Base-by-base conservation (phyloP, 73 alveolate genomes). In the Paramecium pentaurelia region DNA sequence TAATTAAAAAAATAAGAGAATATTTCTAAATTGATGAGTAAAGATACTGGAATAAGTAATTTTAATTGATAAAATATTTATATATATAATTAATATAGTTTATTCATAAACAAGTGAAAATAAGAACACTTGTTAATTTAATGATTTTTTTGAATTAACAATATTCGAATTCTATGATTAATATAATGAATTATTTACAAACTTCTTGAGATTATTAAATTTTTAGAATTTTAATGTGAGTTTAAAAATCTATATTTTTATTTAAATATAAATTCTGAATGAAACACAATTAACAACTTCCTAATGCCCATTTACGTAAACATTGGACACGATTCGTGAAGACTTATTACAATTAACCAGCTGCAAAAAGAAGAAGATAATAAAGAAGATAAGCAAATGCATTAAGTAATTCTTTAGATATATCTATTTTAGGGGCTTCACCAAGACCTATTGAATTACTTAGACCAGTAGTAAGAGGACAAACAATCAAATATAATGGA, bases 321-420 rank as follows among this genome's bases (percentile, higher is more conserved):
- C 98, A 97, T 94, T 97, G 99, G 99, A 87, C 88, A 89, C 92
- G 96, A 80, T 95, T 94, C 94, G 99, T 97, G 40, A 97, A 97
- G 95, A 95, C 99, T 68, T 97, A 96, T 97, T 97, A 93, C 98
- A 94, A 97, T 92, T 97, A 97, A 93, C 98, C 99, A 86, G 99
- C 99, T 71, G 91, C 97, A 47, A 97, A 97, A 95, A 86, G 93
- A 88, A 89, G 98, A 85, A 94, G 99, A 96, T 73, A 88, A 42
- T 90, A 42, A 25, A 71, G 93, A 30, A 93, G 99, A 92, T 60
- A 85, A 86, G 92, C 88, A 59, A 96, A 90, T 84, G 98, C 98
- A 47, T 95, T 95, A 75, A 49, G 95, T 37, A 73, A 34, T 1
- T 12, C 6, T 87, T 93, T 95, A 86, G 4, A 28, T 64, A n/a